Conservation (phyloP, 1,284 basidiomycete genomes). For the Lentinus polychrous region DNA sequence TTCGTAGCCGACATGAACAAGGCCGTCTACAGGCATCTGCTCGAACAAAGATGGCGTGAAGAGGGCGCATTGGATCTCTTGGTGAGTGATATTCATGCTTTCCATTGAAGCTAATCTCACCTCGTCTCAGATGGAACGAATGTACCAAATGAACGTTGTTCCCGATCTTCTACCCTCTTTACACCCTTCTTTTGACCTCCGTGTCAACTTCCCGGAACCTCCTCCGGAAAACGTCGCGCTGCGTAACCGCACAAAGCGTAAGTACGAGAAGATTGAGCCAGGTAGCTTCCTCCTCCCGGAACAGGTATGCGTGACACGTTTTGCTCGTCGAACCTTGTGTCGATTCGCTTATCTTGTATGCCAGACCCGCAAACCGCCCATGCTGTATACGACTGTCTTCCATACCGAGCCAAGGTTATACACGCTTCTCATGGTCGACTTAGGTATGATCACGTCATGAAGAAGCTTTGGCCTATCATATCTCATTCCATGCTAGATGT, state of each 20-base stretch:
- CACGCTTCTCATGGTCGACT: conserved; percentile 85
- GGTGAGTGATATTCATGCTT: conserved; percentile 37
- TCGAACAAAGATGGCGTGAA: conserved; percentile 82
- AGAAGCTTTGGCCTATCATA: too few relatives aligned
- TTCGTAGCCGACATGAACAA: conserved; percentile 53
- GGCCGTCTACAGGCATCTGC: conserved; percentile 71
- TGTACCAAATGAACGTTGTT: conserved; percentile 84
- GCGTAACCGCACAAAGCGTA: conserved; percentile 29
- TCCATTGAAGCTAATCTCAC: conserved; percentile 7
- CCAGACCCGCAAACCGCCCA: conserved; percentile 58
- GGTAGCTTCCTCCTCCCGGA: conserved; percentile 61
- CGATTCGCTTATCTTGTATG: background rate
- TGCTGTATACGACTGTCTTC: conserved; percentile 68
- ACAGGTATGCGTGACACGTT: conserved; percentile 53
- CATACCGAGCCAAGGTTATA: conserved; percentile 79
- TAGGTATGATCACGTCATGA: conserved; percentile 39
- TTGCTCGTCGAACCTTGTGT: conserved; percentile 2
- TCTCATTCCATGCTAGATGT: conserved; percentile 45
- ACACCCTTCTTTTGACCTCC: conserved; percentile 70
- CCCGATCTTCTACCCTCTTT: conserved; percentile 80
- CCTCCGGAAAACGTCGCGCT: conserved; percentile 23
- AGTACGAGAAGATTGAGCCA: conserved; percentile 56
- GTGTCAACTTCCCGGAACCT: conserved; percentile 45
- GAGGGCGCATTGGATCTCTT: conserved; percentile 80
- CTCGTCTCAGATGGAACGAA: conserved; percentile 74